Base-by-base conservation (phyloP, 768 basidiomycete genomes). In the Sporobolomyces phaffii region DNA sequence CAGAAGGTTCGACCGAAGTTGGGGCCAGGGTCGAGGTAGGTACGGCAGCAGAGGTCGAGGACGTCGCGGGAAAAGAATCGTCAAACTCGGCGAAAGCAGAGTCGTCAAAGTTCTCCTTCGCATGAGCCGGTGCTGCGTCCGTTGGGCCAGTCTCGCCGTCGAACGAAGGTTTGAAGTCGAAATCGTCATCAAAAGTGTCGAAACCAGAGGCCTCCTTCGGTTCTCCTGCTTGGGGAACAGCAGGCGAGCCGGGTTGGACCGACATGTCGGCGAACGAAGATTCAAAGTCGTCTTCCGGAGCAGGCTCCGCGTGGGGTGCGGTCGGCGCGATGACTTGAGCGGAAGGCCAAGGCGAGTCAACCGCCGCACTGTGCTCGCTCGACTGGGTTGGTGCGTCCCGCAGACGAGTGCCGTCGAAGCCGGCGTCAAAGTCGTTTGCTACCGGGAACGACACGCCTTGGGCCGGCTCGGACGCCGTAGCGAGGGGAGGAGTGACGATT, bases 131-230 rank as follows among this genome's bases (percentile, higher is more conserved):
- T 13, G 31, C 44, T 13, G 34, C 33, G 15, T 13, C 14, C 34
- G 20, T 29, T 1, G 47, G 29, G 2, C 5, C 29, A 10, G 11
- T 20, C 14, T 56, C 52, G 18, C 41, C n/a, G 28, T 56, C 84
- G 68, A 86, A 85, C 22, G 78, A 83, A 49, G 83, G 80, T 60
- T 87, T 87, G 61, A 90, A 89, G 5, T 84, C 81, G 71, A 88
- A 84, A 28, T 78, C 85, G 74, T 89, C 87, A 73, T 90, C 88
- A 71, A 90, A 88, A 56, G 84, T 51, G 56, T 76, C 71, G 70
- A 77, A 74, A 31, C 60, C 60, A 34, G 62, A 40, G n/a, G 3
- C 29, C 17, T 36, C 33, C 52, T 22, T n/a, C 52, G 6, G 9
- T 13, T 11, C 24, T 24, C n/a, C 33, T 41, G 17, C 24, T 17